Evolutionary conservation across 2,329 filamentous ascomycete genomes (phyloP).

Genomic region (Curvularia lunata): DNA sequence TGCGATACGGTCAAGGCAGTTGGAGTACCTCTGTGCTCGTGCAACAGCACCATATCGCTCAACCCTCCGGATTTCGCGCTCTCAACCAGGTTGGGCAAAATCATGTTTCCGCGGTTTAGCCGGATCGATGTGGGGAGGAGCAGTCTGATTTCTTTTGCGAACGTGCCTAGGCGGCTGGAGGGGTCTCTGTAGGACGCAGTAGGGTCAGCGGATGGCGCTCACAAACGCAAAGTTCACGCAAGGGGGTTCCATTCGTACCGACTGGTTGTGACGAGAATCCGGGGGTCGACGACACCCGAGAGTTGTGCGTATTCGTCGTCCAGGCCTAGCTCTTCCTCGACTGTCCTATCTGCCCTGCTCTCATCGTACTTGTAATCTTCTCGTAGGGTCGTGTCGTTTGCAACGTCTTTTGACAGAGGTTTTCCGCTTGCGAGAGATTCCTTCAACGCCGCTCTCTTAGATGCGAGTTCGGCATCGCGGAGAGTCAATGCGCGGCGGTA

Average conservation of each 20-base stretch:
- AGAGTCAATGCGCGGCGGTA: slow-evolving; percentile 75
- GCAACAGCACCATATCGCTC: slow-evolving; percentile 74
- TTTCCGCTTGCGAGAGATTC: slow-evolving; percentile 88
- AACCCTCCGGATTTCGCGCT: slow-evolving; percentile 82
- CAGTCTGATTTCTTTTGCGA: slow-evolving; percentile 89
- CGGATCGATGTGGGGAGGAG: slow-evolving; percentile 84
- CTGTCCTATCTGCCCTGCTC: slow-evolving; percentile 70
- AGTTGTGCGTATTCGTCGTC: slow-evolving; percentile 91
- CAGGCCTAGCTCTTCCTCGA: slow-evolving; percentile 73
- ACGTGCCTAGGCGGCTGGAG: slow-evolving; percentile 71
- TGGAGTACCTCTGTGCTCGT: slow-evolving; percentile 88
- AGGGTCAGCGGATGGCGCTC: not conserved
- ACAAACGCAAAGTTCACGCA: not conserved
- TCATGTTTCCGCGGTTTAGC: slow-evolving; percentile 88
- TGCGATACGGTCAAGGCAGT: slow-evolving; percentile 88
- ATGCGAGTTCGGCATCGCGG: slow-evolving; percentile 85
- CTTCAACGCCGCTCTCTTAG: slow-evolving; percentile 87
- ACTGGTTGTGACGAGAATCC: slow-evolving; percentile 86
- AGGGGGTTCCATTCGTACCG: slow-evolving; percentile 37
- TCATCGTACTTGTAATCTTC: slow-evolving; percentile 96
- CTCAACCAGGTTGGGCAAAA: slow-evolving; percentile 82
- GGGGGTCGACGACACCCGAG: slow-evolving; percentile 88
- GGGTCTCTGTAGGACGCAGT: slow-evolving; percentile 13
- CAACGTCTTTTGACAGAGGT: slow-evolving; percentile 79
- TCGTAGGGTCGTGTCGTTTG: slow-evolving; percentile 82